phyloP scores from a whole-genome alignment of 306 rosid genomes.

The Urtica urens region DNA sequence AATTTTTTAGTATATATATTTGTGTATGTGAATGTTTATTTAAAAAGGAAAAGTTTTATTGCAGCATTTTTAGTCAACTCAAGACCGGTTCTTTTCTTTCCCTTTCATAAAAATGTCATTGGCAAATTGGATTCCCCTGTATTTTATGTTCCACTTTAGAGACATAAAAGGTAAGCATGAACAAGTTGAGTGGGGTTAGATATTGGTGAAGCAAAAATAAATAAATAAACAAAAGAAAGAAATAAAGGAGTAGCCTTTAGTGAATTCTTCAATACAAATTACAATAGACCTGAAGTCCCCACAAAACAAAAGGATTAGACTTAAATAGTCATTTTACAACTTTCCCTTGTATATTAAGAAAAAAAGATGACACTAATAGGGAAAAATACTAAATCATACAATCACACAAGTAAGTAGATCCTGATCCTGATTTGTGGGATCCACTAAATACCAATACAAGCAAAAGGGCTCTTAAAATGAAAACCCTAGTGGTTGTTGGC shows the following conservation, averaged over 20 bases:
- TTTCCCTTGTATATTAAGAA: background rate
- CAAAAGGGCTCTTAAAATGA: conserved; percentile 19
- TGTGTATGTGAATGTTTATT: no score
- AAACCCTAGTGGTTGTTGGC: conserved; percentile 52
- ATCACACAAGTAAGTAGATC: conserved; percentile 54
- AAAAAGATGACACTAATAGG: conserved; percentile 26
- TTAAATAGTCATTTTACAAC: conserved; percentile 11
- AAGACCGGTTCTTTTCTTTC: background rate
- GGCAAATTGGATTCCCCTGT: conserved; percentile 17
- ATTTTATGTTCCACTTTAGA: conserved; percentile 23
- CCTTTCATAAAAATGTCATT: conserved; percentile 6
- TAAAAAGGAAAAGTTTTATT: no score
- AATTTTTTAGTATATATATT: no score
- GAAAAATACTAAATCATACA: conserved; percentile 19
- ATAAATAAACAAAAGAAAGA: background rate
- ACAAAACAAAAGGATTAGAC: conserved; percentile 23
- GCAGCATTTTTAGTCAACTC: conserved; percentile 18
- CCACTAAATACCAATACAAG: conserved; percentile 44
- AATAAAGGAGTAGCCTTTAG: conserved; percentile 17
- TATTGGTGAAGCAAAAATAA: background rate
- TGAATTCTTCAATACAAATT: conserved; percentile 7
- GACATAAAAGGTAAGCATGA: conserved; percentile 22
- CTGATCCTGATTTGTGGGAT: conserved; percentile 85
- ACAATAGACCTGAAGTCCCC: no score
- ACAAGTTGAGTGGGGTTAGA: conserved; percentile 34